Conservation (phyloP, 257 asterid species). For the Plantago elongata region DNA sequence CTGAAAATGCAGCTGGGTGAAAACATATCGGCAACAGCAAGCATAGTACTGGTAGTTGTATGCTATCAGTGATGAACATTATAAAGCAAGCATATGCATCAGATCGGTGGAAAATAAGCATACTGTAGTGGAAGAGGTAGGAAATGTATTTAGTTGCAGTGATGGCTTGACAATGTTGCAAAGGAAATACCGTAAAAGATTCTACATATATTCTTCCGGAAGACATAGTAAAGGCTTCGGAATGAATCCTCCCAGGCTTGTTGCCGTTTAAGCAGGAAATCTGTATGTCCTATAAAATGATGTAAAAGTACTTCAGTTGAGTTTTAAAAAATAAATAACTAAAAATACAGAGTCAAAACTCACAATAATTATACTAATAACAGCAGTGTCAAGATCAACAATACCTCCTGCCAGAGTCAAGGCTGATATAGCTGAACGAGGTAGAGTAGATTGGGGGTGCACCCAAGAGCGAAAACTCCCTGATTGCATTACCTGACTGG, state of each 20-base stretch:
- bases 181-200: constrained; percentile 69
- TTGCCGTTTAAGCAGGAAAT: constrained; percentile 72
- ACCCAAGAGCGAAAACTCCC: constrained; percentile 65
- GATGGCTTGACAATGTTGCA: constrained; percentile 1
- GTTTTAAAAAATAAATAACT: neutral
- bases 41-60: neutral
- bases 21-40: no score
- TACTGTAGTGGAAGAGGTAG: neutral
- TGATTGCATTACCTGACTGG: constrained; percentile 20
- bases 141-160: constrained; percentile 8
- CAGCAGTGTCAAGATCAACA: neutral
- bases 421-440: constrained; percentile 69
- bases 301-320: constrained; percentile 9
- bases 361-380: neutral
- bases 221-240: constrained; percentile 85
- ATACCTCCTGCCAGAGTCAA: constrained; percentile 68
- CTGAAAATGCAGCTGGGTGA: no score
- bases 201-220: constrained; percentile 67
- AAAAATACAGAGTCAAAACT: constrained; percentile 11
- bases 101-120: constrained; percentile 4
- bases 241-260: constrained; percentile 88
- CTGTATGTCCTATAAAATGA: constrained; percentile 46
- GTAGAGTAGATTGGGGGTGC: constrained; percentile 83
- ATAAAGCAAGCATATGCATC: neutral
- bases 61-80: neutral